Percentiles rank a stretch among this genome's conserved stretches.
Conservation (phyloP, 495 filamentous ascomycete genomes). For the Baudoinia panamericana region DNA sequence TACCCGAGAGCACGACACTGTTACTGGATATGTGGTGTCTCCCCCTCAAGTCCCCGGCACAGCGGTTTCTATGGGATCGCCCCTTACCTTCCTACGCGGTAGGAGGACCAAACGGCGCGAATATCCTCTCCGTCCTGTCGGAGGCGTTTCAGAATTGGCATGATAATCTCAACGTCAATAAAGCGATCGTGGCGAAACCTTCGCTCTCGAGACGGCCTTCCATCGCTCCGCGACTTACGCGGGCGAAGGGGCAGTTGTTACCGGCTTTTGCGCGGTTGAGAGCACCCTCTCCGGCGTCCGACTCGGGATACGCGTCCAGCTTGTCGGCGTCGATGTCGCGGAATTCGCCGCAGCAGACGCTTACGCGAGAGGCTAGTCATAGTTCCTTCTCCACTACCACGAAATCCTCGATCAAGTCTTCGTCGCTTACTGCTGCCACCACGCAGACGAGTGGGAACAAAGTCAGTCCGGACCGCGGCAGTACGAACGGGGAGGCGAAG, state of each 20-base stretch:
- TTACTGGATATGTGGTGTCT: slow-evolving; percentile 66
- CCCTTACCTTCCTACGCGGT: slow-evolving; percentile 53
- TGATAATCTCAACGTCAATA: slow-evolving; percentile 47
- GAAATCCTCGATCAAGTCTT: not conserved
- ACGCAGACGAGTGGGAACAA: not conserved
- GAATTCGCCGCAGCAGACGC: slow-evolving; percentile 1
- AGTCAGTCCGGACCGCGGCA: not conserved
- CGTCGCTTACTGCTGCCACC: not conserved
- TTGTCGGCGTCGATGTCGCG: slow-evolving; percentile 1
- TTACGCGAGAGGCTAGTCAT: slow-evolving; percentile 4
- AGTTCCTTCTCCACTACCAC: not conserved
- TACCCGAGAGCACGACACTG: slow-evolving; percentile 42
- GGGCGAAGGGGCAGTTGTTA: slow-evolving; percentile 6
- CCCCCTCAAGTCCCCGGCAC: slow-evolving; percentile 44
- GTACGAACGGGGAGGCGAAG: not conserved
- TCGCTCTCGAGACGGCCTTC: slow-evolving; percentile 8
- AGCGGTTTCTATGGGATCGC: slow-evolving; percentile 43
- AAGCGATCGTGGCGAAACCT: slow-evolving; percentile 37
- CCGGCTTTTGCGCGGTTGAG: slow-evolving; percentile 14
- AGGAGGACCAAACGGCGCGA: slow-evolving; percentile 33
- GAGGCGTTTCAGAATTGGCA: slow-evolving; percentile 61
- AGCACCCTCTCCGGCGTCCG: slow-evolving; percentile 10
- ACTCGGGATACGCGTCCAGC: slow-evolving; percentile 19
- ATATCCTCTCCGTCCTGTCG: slow-evolving; percentile 52
- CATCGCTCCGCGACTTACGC: slow-evolving; percentile 3